These are phyloP conservation scores for Penicillium longicatenatum DNA, from an alignment of 495 filamentous ascomycete genomes.

Conservation along the genomic window DNA sequence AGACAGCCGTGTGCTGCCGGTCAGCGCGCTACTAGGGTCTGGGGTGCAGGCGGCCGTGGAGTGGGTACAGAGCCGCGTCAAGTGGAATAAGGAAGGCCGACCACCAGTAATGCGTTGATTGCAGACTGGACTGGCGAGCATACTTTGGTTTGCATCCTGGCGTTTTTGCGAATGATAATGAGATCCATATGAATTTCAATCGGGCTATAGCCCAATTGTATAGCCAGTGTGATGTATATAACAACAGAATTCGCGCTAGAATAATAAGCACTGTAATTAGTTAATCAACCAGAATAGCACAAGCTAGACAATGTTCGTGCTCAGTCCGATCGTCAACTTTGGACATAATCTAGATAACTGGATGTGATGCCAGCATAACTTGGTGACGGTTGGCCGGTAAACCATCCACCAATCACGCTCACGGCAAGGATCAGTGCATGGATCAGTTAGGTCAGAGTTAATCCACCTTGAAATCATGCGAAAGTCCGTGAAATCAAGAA, in stretches of 20 bases:
- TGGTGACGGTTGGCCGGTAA: not conserved
- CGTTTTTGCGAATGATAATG: constrained; percentile 20
- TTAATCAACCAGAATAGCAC: not conserved
- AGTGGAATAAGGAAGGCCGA: constrained; percentile 92
- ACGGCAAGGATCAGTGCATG: not conserved
- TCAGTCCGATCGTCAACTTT: not conserved
- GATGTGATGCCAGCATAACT: no score
- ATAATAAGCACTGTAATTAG: not conserved
- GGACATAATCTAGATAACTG: no score
- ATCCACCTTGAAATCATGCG: not conserved
- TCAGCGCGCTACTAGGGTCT: constrained; percentile 86
- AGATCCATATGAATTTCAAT: not conserved
- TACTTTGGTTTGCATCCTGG: constrained; percentile 22
- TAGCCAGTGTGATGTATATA: not conserved
- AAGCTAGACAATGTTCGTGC: not conserved
- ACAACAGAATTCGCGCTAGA: not conserved
- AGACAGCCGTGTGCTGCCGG: constrained; percentile 87
- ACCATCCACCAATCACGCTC: not conserved
- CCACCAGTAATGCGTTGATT: constrained; percentile 87
- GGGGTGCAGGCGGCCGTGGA: constrained; percentile 95
- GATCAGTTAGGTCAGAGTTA: no score
- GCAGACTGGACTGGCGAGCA: constrained; percentile 4
- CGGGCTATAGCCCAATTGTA: not conserved
- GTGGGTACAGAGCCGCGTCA: constrained; percentile 87
- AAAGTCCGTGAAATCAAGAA: not conserved